Percentiles rank a stretch among this genome's conserved stretches.
These are phyloP conservation scores for Cladorrhinum samala DNA, from an alignment of 495 filamentous ascomycete species.

Conservation along the genomic window DNA sequence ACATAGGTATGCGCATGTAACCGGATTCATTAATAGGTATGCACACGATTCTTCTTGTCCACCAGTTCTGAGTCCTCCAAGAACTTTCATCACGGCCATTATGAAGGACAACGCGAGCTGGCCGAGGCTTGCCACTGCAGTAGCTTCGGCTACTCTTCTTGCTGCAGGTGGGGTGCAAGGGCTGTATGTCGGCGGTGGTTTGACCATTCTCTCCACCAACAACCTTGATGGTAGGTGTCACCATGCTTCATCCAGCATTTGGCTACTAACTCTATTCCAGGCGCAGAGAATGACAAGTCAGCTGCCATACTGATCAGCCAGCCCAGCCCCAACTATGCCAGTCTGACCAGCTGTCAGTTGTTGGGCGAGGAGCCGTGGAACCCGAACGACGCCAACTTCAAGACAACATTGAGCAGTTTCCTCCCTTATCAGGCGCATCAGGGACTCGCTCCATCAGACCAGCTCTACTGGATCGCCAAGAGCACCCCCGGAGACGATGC, in stretches of 20 bases:
- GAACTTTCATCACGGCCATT: too few species aligned
- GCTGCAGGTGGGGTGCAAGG: too few species aligned
- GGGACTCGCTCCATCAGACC: constrained; percentile 13
- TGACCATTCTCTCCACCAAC: constrained; percentile 27
- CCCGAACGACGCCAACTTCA: constrained; percentile 25
- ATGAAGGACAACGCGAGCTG: too few species aligned
- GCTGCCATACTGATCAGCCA: constrained; percentile 26
- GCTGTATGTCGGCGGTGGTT: constrained; percentile 20
- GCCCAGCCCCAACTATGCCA: constrained; percentile 14
- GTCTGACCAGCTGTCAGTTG: constrained; percentile 17
- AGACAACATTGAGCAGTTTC: constrained; percentile 20
- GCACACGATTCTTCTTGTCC: too few species aligned
- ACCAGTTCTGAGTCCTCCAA: too few species aligned
- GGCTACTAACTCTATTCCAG: constrained; percentile 8
- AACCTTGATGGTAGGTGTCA: constrained; percentile 19
- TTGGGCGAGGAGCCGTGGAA: constrained; percentile 27
- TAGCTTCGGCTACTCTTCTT: too few species aligned
- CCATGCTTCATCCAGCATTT: too few species aligned
- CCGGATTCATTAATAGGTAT: too few species aligned
- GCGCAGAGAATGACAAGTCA: constrained; percentile 17
- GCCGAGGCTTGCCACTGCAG: too few species aligned
- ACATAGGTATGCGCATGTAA: too few species aligned
- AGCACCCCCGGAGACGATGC: constrained; percentile 4
- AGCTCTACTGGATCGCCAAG: constrained; percentile 34
- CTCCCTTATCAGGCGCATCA: constrained; percentile 29